Conservation (phyloP, 2,329 filamentous ascomycete species). For the Trichoderma afroharzianum region DNA sequence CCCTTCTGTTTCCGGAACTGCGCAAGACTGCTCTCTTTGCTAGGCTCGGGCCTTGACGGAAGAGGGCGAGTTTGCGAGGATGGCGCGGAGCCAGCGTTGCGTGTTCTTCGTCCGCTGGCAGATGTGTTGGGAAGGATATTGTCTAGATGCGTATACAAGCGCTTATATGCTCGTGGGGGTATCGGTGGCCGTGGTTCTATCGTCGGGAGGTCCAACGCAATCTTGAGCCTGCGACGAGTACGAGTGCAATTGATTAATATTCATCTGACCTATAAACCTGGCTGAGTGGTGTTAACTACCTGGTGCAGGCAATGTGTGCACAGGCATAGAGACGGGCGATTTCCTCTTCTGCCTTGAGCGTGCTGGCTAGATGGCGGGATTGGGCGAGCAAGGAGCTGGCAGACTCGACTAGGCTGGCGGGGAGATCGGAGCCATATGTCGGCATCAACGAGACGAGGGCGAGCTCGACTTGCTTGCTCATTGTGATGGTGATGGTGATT, state of each 20-base stretch:
- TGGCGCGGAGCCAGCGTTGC: slow-evolving; percentile 34
- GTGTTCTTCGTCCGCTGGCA: slow-evolving; percentile 31
- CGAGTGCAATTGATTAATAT: neutral
- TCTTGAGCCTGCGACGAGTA: slow-evolving; percentile 59
- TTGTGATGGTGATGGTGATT: slow-evolving; percentile 34
- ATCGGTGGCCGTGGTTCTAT: slow-evolving; percentile 74
- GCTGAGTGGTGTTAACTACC: slow-evolving; percentile 44
- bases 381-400: slow-evolving; percentile 73
- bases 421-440: slow-evolving; percentile 64
- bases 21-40: slow-evolving; percentile 43
- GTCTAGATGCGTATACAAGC: slow-evolving; percentile 77
- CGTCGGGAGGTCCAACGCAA: slow-evolving; percentile 69
- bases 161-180: slow-evolving; percentile 76
- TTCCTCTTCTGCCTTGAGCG: slow-evolving; percentile 81
- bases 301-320: slow-evolving; percentile 84
- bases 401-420: slow-evolving; percentile 65
- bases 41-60: slow-evolving; percentile 43
- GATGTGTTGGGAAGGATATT: slow-evolving; percentile 56
- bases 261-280: neutral
- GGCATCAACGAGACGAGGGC: slow-evolving; percentile 71
- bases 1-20: slow-evolving; percentile 39
- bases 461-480: slow-evolving; percentile 73
- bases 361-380: slow-evolving; percentile 72
- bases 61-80: slow-evolving; percentile 30
- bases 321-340: slow-evolving; percentile 81